Percentiles rank a stretch among this genome's conserved stretches.
These are phyloP conservation scores for Theobroma cacao DNA, from an alignment of 345 rosid species.

Conservation along the genomic window DNA sequence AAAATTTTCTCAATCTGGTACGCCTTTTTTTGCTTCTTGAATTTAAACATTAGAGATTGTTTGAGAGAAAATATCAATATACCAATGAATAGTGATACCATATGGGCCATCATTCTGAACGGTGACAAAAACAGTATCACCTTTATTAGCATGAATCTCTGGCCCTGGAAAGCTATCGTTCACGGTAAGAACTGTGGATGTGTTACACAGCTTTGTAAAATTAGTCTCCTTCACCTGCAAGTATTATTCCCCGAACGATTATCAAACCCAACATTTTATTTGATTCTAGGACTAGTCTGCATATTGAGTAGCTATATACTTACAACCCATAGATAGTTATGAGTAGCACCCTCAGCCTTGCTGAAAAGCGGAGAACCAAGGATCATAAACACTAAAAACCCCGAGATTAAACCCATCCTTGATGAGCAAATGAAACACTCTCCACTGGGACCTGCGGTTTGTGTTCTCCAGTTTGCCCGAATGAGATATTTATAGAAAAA, in stretches of 20 bases:
- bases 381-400: background rate
- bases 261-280: background rate
- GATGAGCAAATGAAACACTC: background rate
- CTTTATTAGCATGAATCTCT: conserved; percentile 31
- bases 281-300: background rate
- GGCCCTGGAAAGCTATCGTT: conserved; percentile 51
- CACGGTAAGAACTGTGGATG: conserved; percentile 40
- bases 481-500: background rate
- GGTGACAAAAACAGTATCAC: conserved; percentile 37
- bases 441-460: background rate
- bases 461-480: background rate
- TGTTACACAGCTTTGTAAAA: conserved; percentile 35
- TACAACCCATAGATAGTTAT: background rate
- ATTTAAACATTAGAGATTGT: background rate
- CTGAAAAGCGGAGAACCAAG: background rate
- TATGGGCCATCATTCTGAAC: conserved; percentile 41
- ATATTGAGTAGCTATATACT: background rate
- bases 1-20: background rate
- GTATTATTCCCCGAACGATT: background rate
- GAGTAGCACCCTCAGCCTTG: background rate
- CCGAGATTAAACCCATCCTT: background rate
- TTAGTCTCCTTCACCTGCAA: background rate
- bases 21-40: background rate
- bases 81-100: conserved; percentile 58
- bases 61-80: background rate